These are phyloP conservation scores for Neurospora sp. DNA, from an alignment of 495 filamentous ascomycete genomes.

Conservation along the genomic window DNA sequence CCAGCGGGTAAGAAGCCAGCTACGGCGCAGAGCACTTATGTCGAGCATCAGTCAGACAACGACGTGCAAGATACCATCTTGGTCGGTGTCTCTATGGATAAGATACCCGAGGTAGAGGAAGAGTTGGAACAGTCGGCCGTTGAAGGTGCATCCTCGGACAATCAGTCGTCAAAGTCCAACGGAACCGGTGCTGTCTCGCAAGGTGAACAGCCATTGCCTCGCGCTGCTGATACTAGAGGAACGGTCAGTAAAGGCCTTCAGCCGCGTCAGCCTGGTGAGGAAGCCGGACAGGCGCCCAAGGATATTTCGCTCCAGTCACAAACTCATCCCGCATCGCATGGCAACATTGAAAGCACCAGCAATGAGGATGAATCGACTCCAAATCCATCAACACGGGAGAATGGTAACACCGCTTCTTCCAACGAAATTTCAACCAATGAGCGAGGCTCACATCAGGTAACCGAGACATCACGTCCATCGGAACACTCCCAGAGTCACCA, in stretches of 20 bases:
- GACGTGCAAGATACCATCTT: constrained; percentile 41
- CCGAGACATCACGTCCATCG: not conserved
- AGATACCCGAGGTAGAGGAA: constrained; percentile 3
- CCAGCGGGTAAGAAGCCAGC: constrained; percentile 23
- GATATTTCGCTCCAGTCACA: not conserved
- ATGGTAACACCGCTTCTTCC: not conserved
- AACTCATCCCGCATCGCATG: not conserved
- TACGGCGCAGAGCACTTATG: constrained; percentile 16
- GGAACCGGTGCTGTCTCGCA: not conserved
- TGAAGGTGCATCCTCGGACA: not conserved
- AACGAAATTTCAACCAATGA: not conserved
- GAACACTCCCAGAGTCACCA: not conserved
- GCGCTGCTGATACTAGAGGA: not conserved
- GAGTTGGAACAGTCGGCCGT: constrained; percentile 15
- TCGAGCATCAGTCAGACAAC: constrained; percentile 28
- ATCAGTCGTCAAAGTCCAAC: not conserved
- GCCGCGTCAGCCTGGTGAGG: not conserved
- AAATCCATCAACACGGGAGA: not conserved
- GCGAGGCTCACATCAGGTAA: not conserved
- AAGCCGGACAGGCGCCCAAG: not conserved
- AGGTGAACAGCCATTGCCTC: not conserved
- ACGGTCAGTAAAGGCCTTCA: not conserved
- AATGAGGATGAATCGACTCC: not conserved
- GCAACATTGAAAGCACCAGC: not conserved
- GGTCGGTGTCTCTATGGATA: constrained; percentile 28